Base-by-base conservation (phyloP, 116 monocot genomes). In the Thalassia testudinum region DNA sequence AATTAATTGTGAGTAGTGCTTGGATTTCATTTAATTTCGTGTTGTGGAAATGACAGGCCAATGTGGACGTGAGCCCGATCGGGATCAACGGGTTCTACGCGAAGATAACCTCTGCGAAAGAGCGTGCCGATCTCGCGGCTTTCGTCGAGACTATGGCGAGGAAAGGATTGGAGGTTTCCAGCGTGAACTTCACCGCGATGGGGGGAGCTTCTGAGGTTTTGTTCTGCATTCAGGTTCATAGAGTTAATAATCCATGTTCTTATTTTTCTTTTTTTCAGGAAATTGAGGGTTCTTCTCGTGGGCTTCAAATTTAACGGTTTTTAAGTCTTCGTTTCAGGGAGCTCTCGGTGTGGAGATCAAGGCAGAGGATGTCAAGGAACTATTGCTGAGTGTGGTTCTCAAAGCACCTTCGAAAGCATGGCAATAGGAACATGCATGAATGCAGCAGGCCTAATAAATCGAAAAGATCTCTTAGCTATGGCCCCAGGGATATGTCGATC, bases 191-290 rank as follows among this genome's bases (percentile, higher is more conserved):
- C 3, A 29, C 64, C 6, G 26, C 74, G 7, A 43, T 70, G 50
- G 42, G 68, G 47, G 72, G 70, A 13, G 63, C 69, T 27, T 62
- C 52, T 14, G 65, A 77, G 63, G 60, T 58, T 45, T 53, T 65
- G 2, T 64, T 91, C 26, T 64, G 18, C 56, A 7, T 86, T 37
- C 79, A 86, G 76, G 85, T 91, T n/a, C n/a, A n/a, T n/a, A n/a
- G n/a, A n/a, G n/a, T 16, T n/a, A 27, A 24, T 1, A 42, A 8
- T 57, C n/a, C n/a, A n/a, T n/a, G n/a, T n/a, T n/a, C n/a, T n/a
- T n/a, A n/a, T n/a, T n/a, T n/a, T n/a, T n/a, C n/a, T n/a, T n/a
- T n/a, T n/a, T n/a, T n/a, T n/a, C n/a, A n/a, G n/a, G n/a, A n/a
- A n/a, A n/a, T 25, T 24, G 12, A 3, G 38, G 40, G 14, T 57